Conservation (phyloP, 345 rosid genomes). For the Rhizophora mangle region DNA sequence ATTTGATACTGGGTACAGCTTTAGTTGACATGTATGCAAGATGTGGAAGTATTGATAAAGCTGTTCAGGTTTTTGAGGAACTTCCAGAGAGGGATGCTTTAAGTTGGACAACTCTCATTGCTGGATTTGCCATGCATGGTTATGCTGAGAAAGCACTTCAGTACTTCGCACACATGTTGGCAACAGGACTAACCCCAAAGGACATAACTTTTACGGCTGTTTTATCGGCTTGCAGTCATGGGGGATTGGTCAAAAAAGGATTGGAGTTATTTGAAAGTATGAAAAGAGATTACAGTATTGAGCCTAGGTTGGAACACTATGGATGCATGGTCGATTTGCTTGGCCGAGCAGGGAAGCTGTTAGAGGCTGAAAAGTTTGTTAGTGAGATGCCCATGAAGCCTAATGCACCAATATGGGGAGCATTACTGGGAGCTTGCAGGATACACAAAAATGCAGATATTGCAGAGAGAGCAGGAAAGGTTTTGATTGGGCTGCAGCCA, state of each 20-base stretch:
- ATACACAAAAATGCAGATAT: conserved; percentile 56
- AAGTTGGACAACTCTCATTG: conserved; percentile 64
- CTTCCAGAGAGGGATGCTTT: conserved; percentile 52
- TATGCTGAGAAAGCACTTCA: conserved; percentile 43
- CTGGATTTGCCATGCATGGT: conserved; percentile 69
- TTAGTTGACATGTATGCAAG: conserved; percentile 70
- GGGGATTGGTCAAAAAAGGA: conserved; percentile 63
- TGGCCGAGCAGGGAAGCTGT: conserved; percentile 68
- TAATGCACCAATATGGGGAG: conserved; percentile 69
- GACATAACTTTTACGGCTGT: conserved; percentile 64
- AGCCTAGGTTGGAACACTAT: conserved; percentile 71
- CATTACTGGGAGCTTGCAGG: conserved; percentile 74
- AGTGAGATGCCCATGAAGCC: conserved; percentile 62
- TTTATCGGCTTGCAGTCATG: conserved; percentile 73
- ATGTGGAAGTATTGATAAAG: conserved; percentile 60
- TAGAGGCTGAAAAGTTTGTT: conserved; percentile 63
- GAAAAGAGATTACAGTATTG: conserved; percentile 38
- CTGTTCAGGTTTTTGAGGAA: conserved; percentile 43
- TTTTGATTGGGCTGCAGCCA: conserved; percentile 51
- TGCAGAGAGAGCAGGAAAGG: conserved; percentile 58
- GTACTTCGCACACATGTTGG: conserved; percentile 51
- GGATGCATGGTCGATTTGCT: conserved; percentile 79
- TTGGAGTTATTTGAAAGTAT: conserved; percentile 55
- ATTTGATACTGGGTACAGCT: conserved; percentile 65
- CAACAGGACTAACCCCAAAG: conserved; percentile 42